A percentile compares a stretch with the other conserved stretches of the same genome.
Evolutionary conservation across 169 alveolate genomes (phyloP).

Genomic region (Plasmodium malariae): DNA sequence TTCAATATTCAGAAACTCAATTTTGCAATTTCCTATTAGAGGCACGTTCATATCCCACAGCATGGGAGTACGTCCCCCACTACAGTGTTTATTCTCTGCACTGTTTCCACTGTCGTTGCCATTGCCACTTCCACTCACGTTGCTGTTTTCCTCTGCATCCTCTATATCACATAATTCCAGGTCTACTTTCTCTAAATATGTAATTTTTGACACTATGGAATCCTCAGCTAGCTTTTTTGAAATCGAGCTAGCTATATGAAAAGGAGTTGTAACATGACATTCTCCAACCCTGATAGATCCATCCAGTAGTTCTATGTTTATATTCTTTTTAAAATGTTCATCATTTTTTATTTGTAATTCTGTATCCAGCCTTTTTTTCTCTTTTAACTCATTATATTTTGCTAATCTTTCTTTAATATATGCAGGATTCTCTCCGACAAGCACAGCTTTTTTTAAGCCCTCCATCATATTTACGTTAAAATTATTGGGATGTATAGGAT

Average conservation of each 20-base stretch:
- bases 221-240: slow-evolving; percentile 92
- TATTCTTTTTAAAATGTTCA: slow-evolving; percentile 84
- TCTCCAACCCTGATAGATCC: slow-evolving; percentile 92
- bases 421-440: slow-evolving; percentile 19
- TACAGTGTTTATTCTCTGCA: background rate
- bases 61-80: background rate
- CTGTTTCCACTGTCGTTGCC: background rate
- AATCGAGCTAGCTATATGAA: slow-evolving; percentile 91
- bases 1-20: slow-evolving; percentile 93
- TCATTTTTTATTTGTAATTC: slow-evolving; percentile 45
- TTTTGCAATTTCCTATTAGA: slow-evolving; percentile 96
- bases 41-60: slow-evolving; percentile 98
- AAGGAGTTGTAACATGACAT: slow-evolving; percentile 93
- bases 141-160: slow-evolving; percentile 84
- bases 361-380: slow-evolving; percentile 76
- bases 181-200: slow-evolving; percentile 79
- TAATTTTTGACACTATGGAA: slow-evolving; percentile 93
- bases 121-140: background rate
- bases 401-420: slow-evolving; percentile 45
- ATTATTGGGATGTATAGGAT: background rate
- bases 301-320: slow-evolving; percentile 92
- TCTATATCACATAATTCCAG: slow-evolving; percentile 88
- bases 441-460: slow-evolving; percentile 3
- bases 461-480: background rate
- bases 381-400: slow-evolving; percentile 45